These are phyloP conservation scores for Eucalyptus pauciflora DNA, from an alignment of 345 rosid genomes.

Conservation along the genomic window DNA sequence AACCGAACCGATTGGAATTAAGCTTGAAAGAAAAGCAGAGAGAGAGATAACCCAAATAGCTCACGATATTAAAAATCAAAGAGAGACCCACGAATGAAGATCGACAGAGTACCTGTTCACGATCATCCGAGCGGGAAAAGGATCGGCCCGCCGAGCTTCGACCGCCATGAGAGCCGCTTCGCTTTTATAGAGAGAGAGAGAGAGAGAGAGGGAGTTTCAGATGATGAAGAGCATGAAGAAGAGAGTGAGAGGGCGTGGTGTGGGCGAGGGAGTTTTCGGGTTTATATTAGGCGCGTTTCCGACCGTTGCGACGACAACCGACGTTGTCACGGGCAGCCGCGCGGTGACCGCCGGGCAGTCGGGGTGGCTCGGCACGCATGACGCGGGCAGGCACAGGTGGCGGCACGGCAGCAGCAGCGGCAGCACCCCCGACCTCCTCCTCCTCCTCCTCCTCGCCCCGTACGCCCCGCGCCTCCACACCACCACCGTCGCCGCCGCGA, in stretches of 20 bases:
- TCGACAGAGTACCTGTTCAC: too few species aligned
- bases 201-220: not conserved
- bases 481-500: too few species aligned
- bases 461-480: too few species aligned
- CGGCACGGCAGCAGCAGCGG: too few species aligned
- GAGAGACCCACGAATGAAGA: too few species aligned
- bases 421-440: too few species aligned
- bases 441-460: too few species aligned
- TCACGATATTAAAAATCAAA: too few species aligned
- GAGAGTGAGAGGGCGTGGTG: not conserved
- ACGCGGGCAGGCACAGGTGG: too few species aligned
- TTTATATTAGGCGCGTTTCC: not conserved
- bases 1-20: not conserved
- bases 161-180: not conserved
- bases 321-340: not conserved
- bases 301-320: not conserved
- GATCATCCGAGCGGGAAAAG: too few species aligned
- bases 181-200: not conserved
- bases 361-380: not conserved
- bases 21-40: not conserved
- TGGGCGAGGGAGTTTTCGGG: not conserved
- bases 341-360: not conserved
- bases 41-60: too few species aligned
- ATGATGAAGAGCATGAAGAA: not conserved
- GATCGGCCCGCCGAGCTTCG: too few species aligned